These are phyloP conservation scores for Penstemon davidsonii DNA, from an alignment of 257 asterid genomes.

Conservation along the genomic window DNA sequence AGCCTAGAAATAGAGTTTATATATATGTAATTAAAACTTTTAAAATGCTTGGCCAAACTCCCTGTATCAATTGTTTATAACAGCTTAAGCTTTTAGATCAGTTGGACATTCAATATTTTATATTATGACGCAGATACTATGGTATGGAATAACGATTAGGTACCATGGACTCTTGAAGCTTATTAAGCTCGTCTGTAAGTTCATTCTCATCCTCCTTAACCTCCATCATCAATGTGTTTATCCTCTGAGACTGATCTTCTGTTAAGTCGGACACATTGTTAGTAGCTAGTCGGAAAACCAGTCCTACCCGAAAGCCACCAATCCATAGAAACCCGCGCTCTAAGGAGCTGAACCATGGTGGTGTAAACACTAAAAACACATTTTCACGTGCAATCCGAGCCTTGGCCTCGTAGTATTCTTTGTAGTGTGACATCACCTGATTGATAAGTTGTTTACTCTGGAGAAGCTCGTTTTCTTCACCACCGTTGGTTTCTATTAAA, in stretches of 20 bases:
- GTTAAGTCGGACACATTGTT: constrained; percentile 28
- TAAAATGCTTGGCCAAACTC: too few species aligned
- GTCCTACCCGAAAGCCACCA: constrained; percentile 30
- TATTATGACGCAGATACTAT: too few species aligned
- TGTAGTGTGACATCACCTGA: constrained; percentile 23
- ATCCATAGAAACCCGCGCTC: constrained; percentile 36
- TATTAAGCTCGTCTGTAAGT: constrained; percentile 9
- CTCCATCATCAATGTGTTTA: constrained; percentile 22
- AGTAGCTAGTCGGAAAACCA: constrained; percentile 18
- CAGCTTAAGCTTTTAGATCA: too few species aligned
- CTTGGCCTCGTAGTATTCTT: constrained; percentile 28
- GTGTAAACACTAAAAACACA: constrained; percentile 31
- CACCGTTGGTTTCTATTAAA: neutral
- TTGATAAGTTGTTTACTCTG: constrained; percentile 18
- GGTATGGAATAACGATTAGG: too few species aligned
- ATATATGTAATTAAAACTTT: too few species aligned
- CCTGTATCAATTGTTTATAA: too few species aligned
- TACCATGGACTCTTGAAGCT: constrained; percentile 31
- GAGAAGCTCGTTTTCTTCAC: neutral
- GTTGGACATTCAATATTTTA: neutral
- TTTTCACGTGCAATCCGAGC: constrained; percentile 21
- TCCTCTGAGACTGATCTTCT: constrained; percentile 30
- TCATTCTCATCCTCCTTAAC: constrained; percentile 25
- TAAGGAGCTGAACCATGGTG: constrained; percentile 33
- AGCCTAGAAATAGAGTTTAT: too few species aligned